Conservation (phyloP, 2,329 filamentous ascomycete genomes). For the Metarhizium brunneum region DNA sequence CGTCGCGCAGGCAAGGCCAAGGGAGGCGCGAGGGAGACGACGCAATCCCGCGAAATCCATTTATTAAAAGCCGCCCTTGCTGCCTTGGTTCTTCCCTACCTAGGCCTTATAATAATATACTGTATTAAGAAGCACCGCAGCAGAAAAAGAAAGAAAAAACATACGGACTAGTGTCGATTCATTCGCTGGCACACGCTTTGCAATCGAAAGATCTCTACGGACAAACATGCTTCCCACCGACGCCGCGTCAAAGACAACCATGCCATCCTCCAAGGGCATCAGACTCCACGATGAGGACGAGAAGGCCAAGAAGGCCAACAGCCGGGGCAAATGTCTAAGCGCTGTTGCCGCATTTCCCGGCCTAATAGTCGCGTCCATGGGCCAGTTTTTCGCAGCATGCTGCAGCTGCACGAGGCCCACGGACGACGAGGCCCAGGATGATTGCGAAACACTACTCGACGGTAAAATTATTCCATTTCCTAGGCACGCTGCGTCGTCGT, state of each 20-base stretch:
- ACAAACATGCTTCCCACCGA: too few relatives aligned
- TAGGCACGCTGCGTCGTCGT: conserved; percentile 30
- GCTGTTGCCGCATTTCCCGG: not conserved
- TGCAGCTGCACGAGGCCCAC: conserved; percentile 1
- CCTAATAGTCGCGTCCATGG: not conserved
- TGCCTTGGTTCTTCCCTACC: not conserved
- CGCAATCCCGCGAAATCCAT: not conserved
- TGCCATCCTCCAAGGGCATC: conserved; percentile 2
- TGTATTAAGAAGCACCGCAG: too few relatives aligned
- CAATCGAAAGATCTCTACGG: too few relatives aligned
- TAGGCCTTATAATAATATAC: too few relatives aligned
- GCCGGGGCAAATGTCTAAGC: not conserved
- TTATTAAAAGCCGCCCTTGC: not conserved
- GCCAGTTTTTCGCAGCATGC: conserved; percentile 7
- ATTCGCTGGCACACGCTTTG: too few relatives aligned
- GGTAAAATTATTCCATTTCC: conserved; percentile 16
- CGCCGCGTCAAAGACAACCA: not conserved
- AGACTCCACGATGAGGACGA: conserved; percentile 28
- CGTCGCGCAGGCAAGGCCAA: not conserved
- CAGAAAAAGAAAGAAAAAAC: too few relatives aligned
- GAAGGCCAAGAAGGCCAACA: conserved; percentile 16
- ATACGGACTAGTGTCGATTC: too few relatives aligned
- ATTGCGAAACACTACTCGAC: conserved; percentile 6
- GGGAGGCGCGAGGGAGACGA: not conserved
- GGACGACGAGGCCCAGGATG: conserved; percentile 14